Base-by-base conservation (phyloP, 83 land plant genomes). In the Picea mariana region DNA sequence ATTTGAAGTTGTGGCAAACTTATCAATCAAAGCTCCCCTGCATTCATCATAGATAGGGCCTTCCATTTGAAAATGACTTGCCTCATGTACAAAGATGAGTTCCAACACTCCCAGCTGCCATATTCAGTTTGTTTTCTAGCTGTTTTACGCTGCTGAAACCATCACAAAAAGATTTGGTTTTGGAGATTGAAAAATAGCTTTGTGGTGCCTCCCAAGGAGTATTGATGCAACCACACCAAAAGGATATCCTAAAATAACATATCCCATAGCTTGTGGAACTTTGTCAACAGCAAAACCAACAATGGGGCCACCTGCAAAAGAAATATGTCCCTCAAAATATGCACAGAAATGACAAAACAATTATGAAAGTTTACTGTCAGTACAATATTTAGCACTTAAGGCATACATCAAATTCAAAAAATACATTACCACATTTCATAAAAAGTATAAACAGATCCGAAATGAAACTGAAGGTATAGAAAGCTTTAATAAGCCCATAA, bases 101-200 rank as follows among this genome's bases (percentile, higher is more conserved):
- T 81, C 93, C 98, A 64, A 80, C 88, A 6, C 88, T 88, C 0
- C 99, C 98, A 6, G 86, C 85, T 17, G 98, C 98, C 26, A 88
- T 85, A 67, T 90, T 93, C 75, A 97, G 71, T 88, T 97, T 97
- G 82, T 85, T 87, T 82, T 92, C 84, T 86, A 93, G 83, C 79
- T 97, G 98, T 82, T 97, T 97, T 34, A 97, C 98, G 67, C 93
- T 93, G 3, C 98, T 97, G 79, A 97, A 97, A 11, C 99, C 99
- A 83, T 97, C 0, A 97, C 90, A 81, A 97, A 97, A 13, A 97
- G 95, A 88, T 97, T 97, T 20, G 99, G 96, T 72, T 97, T 97
- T 3, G 78, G 81, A 12, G 96, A 93, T 62, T 85, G 75, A 58
- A 97, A 68, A 77, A 93, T 86, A 62, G 92, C 86, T 67, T 90